Base-by-base conservation (phyloP, 1,284 basidiomycete species). In the Puccinia novopanici region DNA sequence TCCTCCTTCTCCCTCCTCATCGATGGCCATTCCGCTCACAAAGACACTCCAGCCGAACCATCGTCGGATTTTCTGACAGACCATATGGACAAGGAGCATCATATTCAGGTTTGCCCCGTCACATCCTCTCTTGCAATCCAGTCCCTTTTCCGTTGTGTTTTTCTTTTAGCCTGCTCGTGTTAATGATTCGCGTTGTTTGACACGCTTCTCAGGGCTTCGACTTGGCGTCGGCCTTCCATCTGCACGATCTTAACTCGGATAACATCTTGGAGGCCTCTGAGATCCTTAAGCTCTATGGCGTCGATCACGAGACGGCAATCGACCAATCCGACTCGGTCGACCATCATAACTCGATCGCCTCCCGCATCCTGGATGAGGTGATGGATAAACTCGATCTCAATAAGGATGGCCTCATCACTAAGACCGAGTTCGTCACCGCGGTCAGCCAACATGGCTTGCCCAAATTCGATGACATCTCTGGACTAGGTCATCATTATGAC, bases 401-500 rank as follows among this genome's bases (percentile, higher is more conserved):
- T 85, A 86, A 88, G 0, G 94, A 99, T 84, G 92, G 91, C 6
- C 89, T 90, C 81, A 88, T 99, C 74, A 89, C 91, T 1, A 87
- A 91, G 82, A 89, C 90, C 75, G 96, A 99, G 87, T 92, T 98
- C 83, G 88, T 91, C 83, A 88, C 88, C 8, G 91, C 91, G 27
- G 96, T 95, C 2, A 87, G 92, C 80, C 89, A 90, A 24, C 91
- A 90, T 4, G 88, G 88, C 0, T 86, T 99, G 83, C 97, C 96
- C 4, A 92, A 90, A 83, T 98, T 98, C 85, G 91, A 92, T 75
- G 84, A 85, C 54, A 85, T 85, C 65, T 83, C 84, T 72, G 89
- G 91, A 68, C 88, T 98, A 59, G 97, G 97, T 50, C 97, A 98
- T 87, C 94, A 97, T 86, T 97, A 97, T 84, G 93, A 94, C 84